Evolutionary conservation across 129 eudicot genomes (phyloP).

Genomic region (Flaveria brownii): DNA sequence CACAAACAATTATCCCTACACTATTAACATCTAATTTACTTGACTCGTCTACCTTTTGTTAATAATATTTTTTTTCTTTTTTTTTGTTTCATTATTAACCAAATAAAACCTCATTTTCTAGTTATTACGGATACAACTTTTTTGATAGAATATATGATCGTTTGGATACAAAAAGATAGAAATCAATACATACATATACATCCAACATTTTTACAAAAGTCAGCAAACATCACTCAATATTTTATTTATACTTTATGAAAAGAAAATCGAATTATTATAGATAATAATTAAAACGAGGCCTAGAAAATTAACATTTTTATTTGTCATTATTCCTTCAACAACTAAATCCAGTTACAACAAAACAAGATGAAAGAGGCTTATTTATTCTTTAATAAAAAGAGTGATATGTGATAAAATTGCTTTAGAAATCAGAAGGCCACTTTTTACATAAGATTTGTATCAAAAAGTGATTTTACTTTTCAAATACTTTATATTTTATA

Average conservation of each 20-base stretch:
- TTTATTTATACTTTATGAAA: slow-evolving; percentile 1
- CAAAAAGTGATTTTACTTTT: slow-evolving; percentile 5
- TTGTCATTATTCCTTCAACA: slow-evolving; percentile 1
- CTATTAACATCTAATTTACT: no score
- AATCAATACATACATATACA: background rate
- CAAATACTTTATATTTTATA: background rate
- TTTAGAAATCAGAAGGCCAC: background rate
- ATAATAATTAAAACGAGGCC: background rate
- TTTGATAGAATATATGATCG: no score
- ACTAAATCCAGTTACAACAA: background rate
- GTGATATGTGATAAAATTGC: background rate
- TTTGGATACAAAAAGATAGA: background rate
- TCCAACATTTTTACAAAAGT: background rate
- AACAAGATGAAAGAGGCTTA: slow-evolving; percentile 8
- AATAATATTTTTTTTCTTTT: no score
- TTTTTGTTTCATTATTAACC: no score
- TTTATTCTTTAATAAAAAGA: background rate
- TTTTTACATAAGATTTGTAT: background rate
- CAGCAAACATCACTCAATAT: slow-evolving; percentile 4
- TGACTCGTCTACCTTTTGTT: no score
- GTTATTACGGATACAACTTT: no score
- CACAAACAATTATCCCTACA: no score
- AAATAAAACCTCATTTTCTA: no score
- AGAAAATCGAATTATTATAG: background rate
- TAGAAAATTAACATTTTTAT: background rate